phyloP scores from a whole-genome alignment of 176 grass and related monocot species.

The Eragrostis curvula region DNA sequence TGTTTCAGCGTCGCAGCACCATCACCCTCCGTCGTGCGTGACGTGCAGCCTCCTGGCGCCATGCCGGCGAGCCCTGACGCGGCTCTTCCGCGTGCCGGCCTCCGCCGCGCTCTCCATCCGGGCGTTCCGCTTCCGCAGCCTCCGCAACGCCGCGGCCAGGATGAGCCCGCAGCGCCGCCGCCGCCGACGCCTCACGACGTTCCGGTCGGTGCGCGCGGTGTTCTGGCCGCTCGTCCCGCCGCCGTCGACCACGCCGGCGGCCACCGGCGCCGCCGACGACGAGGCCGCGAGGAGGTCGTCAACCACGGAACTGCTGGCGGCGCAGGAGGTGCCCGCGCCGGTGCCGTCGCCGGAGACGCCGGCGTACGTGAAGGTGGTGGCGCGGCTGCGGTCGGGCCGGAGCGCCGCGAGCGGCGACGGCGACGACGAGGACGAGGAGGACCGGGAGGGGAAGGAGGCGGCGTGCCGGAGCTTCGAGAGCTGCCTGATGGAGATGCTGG shows the following conservation, averaged over 20 bases:
- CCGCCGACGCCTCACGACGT: conserved; percentile 17
- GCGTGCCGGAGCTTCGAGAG: conserved; percentile 74
- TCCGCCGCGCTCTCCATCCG: conserved; percentile 38
- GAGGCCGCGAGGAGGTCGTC: neutral
- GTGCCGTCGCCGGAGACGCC: conserved; percentile 61
- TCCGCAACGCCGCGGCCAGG: conserved; percentile 51
- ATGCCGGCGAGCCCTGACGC: conserved; percentile 50
- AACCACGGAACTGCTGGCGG: neutral
- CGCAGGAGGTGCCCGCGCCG: neutral
- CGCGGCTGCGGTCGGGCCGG: conserved; percentile 44
- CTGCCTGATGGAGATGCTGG: conserved; percentile 67
- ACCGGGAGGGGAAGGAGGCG: conserved; percentile 2
- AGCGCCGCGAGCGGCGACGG: neutral
- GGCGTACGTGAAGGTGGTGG: conserved; percentile 57
- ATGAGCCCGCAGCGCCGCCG: conserved; percentile 44
- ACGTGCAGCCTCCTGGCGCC: conserved; percentile 51
- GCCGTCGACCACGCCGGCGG: neutral
- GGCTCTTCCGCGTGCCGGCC: conserved; percentile 54
- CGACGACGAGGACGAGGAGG: neutral
- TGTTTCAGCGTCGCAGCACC: neutral
- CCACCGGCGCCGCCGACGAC: neutral
- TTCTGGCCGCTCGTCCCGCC: conserved; percentile 59
- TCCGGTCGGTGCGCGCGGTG: conserved; percentile 44
- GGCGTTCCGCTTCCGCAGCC: conserved; percentile 65
- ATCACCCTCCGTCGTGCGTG: conserved; percentile 29